Base-by-base conservation (phyloP, 2,329 filamentous ascomycete genomes). In the Nannizzia gypsea region DNA sequence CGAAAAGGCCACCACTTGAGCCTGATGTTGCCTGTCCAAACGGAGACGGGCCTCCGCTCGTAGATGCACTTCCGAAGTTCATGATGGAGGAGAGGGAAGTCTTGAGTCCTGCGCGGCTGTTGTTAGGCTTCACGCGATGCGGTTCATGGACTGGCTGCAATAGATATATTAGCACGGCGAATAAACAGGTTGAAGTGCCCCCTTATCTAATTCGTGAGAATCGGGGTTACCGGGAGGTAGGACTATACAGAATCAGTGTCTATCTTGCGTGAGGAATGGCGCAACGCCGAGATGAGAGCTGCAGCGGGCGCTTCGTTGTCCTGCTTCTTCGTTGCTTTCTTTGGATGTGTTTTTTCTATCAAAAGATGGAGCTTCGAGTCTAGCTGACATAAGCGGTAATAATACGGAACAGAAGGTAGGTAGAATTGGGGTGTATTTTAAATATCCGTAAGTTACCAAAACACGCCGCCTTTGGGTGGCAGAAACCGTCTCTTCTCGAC, bases 31-130 rank as follows among this genome's bases (percentile, higher is more conserved):
- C 38, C 56, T 63, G 59, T 6, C 58, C 60, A 50, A 63, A 64
- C 11, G 48, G 54, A 2, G 54, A 64, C 15, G 73, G 67, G 22
- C 67, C 67, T 59, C 71, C 72, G 52, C 67, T 70, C 24, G 74
- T 72, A 36, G 71, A 65, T 13, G 71, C 67, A 8, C 68, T 63
- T 59, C 73, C 74, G 63, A 78, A 79, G 20, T 59, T 58, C 56
- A 44, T 42, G 15, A 17, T 58, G 11, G 22, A n/a, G 15, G 55
- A 17, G 28, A n/a, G 28, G 20, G 26, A 34, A 13, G 22, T 13
- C 3, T 34, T 15, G 3, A 9, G 31, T 36, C 31, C 31, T 34
- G 50, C 9, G 1, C 26, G 28, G 31, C 9, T 36, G 31, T 36
- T 36, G 31, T 36, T 54, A 17, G 50, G 26, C 20, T 50, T 50